phyloP scores from a whole-genome alignment of 176 grass and related monocot species.

The Avena atlantica region DNA sequence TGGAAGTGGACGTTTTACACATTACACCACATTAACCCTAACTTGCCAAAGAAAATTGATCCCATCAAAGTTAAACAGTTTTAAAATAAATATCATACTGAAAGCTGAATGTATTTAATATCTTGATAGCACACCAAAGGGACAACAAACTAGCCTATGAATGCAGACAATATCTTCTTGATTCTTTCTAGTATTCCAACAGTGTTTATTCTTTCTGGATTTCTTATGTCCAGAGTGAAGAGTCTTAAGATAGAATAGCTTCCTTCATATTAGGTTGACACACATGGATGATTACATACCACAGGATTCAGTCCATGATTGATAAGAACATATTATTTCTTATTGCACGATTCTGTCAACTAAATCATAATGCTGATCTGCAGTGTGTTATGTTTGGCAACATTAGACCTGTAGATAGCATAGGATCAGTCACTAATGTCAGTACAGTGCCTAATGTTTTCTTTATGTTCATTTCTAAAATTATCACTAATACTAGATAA shows the following conservation, averaged over 20 bases:
- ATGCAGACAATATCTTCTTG: not conserved
- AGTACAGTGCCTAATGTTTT: not conserved
- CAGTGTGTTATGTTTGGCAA: not conserved
- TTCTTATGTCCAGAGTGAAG: not conserved
- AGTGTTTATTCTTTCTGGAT: not conserved
- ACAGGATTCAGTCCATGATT: not conserved
- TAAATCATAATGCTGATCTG: not conserved
- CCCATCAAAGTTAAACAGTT: not conserved
- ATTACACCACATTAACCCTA: not conserved
- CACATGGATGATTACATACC: not conserved
- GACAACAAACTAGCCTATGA: not conserved
- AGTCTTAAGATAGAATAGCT: not conserved
- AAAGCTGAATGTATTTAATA: not conserved
- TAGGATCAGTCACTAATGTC: not conserved
- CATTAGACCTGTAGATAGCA: not conserved
- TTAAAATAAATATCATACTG: not conserved
- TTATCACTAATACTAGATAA: not conserved
- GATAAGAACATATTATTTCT: not conserved
- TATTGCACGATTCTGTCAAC: not conserved
- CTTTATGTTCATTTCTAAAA: not conserved
- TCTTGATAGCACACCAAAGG: not conserved
- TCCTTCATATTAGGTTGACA: not conserved
- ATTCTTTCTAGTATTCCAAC: not conserved
- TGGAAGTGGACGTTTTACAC: not conserved
- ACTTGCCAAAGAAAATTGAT: not conserved